Evolutionary conservation across 176 grass and related monocot genomes (phyloP), one percentile per base, ranked within the genome.

Genomic region (Poa annua): DNA sequence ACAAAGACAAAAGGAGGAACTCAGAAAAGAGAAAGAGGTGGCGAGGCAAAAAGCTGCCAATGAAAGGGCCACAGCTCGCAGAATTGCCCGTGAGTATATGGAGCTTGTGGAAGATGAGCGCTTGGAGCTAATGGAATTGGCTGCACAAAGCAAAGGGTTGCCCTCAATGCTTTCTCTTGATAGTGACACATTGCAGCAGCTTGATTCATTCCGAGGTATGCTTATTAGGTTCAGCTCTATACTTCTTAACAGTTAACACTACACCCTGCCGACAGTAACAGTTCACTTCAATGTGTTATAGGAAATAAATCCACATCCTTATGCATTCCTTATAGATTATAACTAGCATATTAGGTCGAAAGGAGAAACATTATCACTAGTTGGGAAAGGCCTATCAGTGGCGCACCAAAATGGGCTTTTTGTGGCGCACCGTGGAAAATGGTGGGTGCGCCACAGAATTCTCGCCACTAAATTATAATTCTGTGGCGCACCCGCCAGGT

Each of bases 41-140:
- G 93, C 93, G 65, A 89, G 85, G 76, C 93, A 89, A 76, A 96
- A 96, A 11, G 96, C 96, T 81, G 96, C 92, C 57, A 88, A 65
- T 61, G 96, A 95, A 80, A 96, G 93, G 81, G 96, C 91, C 65
- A 99, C 96, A 80, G 93, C 96, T 54, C 96, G 96, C 63, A 99
- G 89, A 90, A 93, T 99, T 70, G 89, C 93, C 44, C 88, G 84
- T 6, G 96, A 99, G 78, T 99, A 96, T 88, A 96, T 86, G 93
- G 96, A 99, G 83, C 84, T 96, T 33, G 71, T 99, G 57, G 93
- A 99, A 85, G 96, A 99, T 90, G 96, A 99, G 59, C 89, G 85
- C 48, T 96, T 99, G 77, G 96, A 99, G 77, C 87, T 96, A 78
- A 96, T 99, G 93, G 96, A 99, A 78, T 80, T 99, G 66, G 96